phyloP scores from a whole-genome alignment of 495 filamentous ascomycete genomes.

The Melanomma pulvis-pyrius region DNA sequence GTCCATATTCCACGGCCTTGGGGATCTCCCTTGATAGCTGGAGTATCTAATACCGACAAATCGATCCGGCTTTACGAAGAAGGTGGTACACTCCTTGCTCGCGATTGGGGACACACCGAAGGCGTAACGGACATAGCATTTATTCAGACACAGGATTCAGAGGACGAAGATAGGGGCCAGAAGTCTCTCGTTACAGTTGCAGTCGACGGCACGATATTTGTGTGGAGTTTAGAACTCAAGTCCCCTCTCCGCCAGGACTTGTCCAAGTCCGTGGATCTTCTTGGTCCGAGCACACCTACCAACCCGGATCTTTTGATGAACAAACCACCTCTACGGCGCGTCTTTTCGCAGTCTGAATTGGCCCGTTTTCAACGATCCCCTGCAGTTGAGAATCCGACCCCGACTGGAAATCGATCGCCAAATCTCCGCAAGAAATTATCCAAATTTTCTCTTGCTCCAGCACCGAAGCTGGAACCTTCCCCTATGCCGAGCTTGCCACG shows the following conservation, averaged over 20 bases:
- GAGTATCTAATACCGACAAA: conserved; percentile 89
- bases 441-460: conserved; percentile 42
- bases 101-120: conserved; percentile 93
- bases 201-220: conserved; percentile 48
- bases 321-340: conserved; percentile 44
- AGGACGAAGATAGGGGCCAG: conserved; percentile 13
- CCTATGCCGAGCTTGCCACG: conserved; percentile 32
- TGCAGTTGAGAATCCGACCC: conserved; percentile 37
- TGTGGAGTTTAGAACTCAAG: conserved; percentile 42
- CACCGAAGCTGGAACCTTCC: conserved; percentile 45
- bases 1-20: conserved; percentile 47
- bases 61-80: conserved; percentile 89
- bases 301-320: conserved; percentile 36
- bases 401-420: conserved; percentile 38
- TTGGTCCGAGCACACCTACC: conserved; percentile 24
- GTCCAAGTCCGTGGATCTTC: conserved; percentile 36
- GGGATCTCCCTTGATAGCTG: conserved; percentile 65
- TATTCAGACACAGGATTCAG: conserved; percentile 42
- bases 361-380: conserved; percentile 42
- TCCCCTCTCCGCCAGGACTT: conserved; percentile 24
- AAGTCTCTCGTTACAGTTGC: conserved; percentile 46
- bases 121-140: conserved; percentile 83
- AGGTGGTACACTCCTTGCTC: conserved; percentile 72
- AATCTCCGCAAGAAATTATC: conserved; percentile 40
- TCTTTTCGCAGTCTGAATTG: conserved; percentile 47